Percentiles rank a stretch among this genome's conserved stretches.
Evolutionary conservation across 1,284 basidiomycete genomes (phyloP).

Genomic region (Pseudozyma hubeiensis): DNA sequence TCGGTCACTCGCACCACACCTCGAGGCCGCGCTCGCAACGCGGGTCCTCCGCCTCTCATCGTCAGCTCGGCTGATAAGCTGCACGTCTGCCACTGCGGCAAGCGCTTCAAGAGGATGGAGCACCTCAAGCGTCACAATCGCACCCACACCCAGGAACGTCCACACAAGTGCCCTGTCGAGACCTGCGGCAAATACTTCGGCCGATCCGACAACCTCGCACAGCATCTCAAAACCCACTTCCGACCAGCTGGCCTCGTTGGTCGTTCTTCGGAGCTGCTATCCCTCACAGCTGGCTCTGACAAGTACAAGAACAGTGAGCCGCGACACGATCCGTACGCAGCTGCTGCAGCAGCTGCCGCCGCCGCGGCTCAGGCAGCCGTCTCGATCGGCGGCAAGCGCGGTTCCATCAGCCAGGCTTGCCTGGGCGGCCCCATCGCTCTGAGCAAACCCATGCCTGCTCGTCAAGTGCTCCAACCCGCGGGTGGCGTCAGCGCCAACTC

Average conservation of each 20-base stretch:
- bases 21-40: slow-evolving; percentile 38
- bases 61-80: slow-evolving; percentile 67
- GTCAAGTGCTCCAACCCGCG: slow-evolving; percentile 31
- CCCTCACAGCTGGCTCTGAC: slow-evolving; percentile 38
- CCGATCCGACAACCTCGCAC: slow-evolving; percentile 66
- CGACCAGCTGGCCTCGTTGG: slow-evolving; percentile 54
- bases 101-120: slow-evolving; percentile 68
- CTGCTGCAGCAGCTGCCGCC: slow-evolving; percentile 48
- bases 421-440: slow-evolving; percentile 50
- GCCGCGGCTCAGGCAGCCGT: slow-evolving; percentile 52
- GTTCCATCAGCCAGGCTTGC: slow-evolving; percentile 27
- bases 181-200: slow-evolving; percentile 67
- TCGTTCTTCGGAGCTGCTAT: slow-evolving; percentile 46
- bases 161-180: slow-evolving; percentile 64
- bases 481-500: slow-evolving; percentile 43
- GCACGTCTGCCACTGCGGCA: slow-evolving; percentile 67
- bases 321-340: slow-evolving; percentile 62
- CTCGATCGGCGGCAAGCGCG: slow-evolving; percentile 31
- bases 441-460: slow-evolving; percentile 34
- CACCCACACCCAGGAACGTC: slow-evolving; percentile 67
- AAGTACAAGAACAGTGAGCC: slow-evolving; percentile 43
- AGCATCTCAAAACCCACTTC: slow-evolving; percentile 68
- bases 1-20: slow-evolving; percentile 43
- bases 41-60: slow-evolving; percentile 63
- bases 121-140: slow-evolving; percentile 68